Conservation (phyloP, 2,329 filamentous ascomycete species). For the Sclerotinia trifoliorum region DNA sequence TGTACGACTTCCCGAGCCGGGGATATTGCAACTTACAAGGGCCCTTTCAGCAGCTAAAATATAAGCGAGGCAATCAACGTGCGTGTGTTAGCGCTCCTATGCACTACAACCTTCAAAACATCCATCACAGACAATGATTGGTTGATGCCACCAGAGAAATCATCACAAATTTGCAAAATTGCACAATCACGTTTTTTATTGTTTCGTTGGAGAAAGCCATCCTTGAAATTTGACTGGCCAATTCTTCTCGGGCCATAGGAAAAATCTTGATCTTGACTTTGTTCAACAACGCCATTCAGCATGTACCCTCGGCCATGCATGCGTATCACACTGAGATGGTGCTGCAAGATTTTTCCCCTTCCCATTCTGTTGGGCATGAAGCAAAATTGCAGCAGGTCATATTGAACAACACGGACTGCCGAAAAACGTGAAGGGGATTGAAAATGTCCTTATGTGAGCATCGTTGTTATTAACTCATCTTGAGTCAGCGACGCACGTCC, state of each 20-base stretch:
- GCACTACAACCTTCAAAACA: conserved; percentile 13
- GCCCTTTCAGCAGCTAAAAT: conserved; percentile 5
- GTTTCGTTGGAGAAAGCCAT: conserved; percentile 7
- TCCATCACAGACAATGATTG: conserved; percentile 11
- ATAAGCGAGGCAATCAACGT: conserved; percentile 22
- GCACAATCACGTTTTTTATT: conserved; percentile 19
- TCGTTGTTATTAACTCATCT: not conserved
- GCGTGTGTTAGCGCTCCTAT: conserved; percentile 19
- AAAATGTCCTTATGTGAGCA: not conserved
- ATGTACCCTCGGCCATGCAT: conserved; percentile 13
- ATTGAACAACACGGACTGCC: not conserved
- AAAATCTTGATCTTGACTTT: conserved; percentile 19
- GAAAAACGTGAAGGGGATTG: not conserved
- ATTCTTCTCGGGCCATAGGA: conserved; percentile 12
- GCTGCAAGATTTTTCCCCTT: not conserved
- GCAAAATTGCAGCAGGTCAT: not conserved
- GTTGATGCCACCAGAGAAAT: conserved; percentile 1
- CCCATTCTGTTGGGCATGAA: not conserved
- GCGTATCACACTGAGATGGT: conserved; percentile 11
- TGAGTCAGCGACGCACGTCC: conserved; percentile 1
- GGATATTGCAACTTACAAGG: conserved; percentile 11
- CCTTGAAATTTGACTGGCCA: conserved; percentile 21
- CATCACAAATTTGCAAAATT: conserved; percentile 12
- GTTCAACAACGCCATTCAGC: conserved; percentile 8
- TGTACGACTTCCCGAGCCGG: conserved; percentile 8